Evolutionary conservation across 1,139 yeast genomes (phyloP).

Genomic region (Pichia cactophila): DNA sequence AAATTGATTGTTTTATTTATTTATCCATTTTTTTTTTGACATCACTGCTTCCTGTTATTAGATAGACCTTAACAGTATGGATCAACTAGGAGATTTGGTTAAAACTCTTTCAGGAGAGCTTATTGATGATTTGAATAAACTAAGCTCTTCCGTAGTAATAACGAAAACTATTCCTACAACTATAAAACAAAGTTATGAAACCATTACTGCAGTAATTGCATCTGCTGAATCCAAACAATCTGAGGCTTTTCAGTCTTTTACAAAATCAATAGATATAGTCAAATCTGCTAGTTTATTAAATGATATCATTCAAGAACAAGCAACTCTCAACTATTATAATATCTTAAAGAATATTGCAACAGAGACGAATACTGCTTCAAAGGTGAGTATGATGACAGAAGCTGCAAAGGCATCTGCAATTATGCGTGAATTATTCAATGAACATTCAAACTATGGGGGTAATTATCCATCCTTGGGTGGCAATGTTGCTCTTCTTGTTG

Average conservation of each 20-base stretch:
- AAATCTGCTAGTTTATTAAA: conserved; percentile 22
- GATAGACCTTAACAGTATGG: neutral
- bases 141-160: conserved; percentile 11
- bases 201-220: conserved; percentile 16
- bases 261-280: conserved; percentile 21
- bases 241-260: conserved; percentile 11
- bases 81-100: neutral
- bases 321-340: conserved; percentile 31
- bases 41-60: too few relatives aligned
- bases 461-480: conserved; percentile 37
- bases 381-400: conserved; percentile 30
- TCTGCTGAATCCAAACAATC: conserved; percentile 9
- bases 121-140: neutral
- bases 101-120: neutral
- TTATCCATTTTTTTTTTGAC: neutral
- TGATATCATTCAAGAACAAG: conserved; percentile 31
- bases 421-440: conserved; percentile 22
- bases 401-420: conserved; percentile 31
- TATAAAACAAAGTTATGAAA: conserved; percentile 10
- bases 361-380: conserved; percentile 30
- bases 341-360: conserved; percentile 34
- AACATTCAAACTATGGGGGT: conserved; percentile 32
- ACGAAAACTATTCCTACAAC: conserved; percentile 16
- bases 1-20: neutral
- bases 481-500: conserved; percentile 42